Base-by-base conservation (phyloP, 78 protist species). In the Dictyostelium brefeldianum region DNA sequence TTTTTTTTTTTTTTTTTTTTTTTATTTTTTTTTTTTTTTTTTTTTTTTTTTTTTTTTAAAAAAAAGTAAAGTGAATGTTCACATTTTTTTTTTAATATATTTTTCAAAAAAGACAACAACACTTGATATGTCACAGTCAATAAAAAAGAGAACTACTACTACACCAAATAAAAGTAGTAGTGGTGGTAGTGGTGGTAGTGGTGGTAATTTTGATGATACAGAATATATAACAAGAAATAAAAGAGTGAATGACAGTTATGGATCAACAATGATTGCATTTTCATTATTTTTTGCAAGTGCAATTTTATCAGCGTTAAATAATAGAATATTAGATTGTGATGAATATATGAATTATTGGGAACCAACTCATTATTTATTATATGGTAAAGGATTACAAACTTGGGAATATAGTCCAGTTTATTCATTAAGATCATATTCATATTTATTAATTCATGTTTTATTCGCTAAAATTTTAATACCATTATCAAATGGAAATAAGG, bases 281-380 rank as follows among this genome's bases (percentile, higher is more conserved):
- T 14, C 48, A 53, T 54, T 78, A 18, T 71, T 71, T 31, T 53
- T 78, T 2, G 56, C 36, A 14, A 54, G 64, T 31, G 11, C 70
- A n/a, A 80, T 50, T 10, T 18, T 74, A 43, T 87, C 92, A 75
- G 77, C 92, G 7, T 22, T 77, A 4, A 59, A 73, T 51, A 90
- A 64, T 80, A 87, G 89, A 65, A 78, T 98, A 10, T 56, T 89
- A 3, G 99, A 98, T 85, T 98, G 99, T 78, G 99, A 98, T 78
- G 99, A 98, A 53, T 70, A 87, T 10, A 98, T 90, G 97, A 98
- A 98, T 78, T 98, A 97, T 89, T 98, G 98, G 99, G 99, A 98
- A 83, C 99, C 99, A 10, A 22, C 71, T 15, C 98, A 97, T 83
- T 89, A 78, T 73, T 75, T 97, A 43, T 25, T 97, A 75, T 64